These are phyloP conservation scores for Neurospora sp. DNA, from an alignment of 495 filamentous ascomycete species.

Conservation along the genomic window DNA sequence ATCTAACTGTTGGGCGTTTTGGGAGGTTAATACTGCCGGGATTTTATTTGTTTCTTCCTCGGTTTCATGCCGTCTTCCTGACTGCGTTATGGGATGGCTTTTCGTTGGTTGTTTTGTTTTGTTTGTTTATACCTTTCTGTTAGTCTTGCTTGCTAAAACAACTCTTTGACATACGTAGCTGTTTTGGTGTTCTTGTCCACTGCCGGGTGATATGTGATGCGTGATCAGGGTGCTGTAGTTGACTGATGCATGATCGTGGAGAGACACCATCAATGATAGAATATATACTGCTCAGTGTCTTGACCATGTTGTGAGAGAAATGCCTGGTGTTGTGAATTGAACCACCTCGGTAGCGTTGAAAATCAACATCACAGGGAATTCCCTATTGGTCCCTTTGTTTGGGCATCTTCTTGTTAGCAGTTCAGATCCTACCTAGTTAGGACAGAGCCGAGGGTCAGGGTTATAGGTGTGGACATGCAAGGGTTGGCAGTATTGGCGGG, in stretches of 20 bases:
- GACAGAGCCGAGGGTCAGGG: neutral
- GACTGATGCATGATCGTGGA: neutral
- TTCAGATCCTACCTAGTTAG: neutral
- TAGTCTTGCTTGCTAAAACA: neutral
- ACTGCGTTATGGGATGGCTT: neutral
- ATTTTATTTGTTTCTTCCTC: neutral
- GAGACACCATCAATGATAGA: neutral
- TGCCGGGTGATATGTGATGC: neutral
- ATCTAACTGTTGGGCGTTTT: neutral
- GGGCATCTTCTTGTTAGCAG: neutral
- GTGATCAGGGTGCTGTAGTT: neutral
- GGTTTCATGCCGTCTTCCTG: neutral
- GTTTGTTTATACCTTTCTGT: slow-evolving; percentile 1
- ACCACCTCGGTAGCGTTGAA: neutral
- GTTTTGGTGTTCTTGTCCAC: neutral
- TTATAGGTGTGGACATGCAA: neutral
- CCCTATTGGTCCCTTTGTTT: neutral
- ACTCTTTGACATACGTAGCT: neutral
- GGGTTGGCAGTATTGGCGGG: neutral
- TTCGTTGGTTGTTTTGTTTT: neutral
- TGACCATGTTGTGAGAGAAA: neutral
- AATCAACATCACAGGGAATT: neutral
- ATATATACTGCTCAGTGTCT: neutral
- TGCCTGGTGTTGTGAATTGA: neutral
- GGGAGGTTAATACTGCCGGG: neutral